Percentiles rank a stretch among this genome's conserved stretches.
Conservation (phyloP, 2,329 filamentous ascomycete species). For the Hypomyces rosellus region DNA sequence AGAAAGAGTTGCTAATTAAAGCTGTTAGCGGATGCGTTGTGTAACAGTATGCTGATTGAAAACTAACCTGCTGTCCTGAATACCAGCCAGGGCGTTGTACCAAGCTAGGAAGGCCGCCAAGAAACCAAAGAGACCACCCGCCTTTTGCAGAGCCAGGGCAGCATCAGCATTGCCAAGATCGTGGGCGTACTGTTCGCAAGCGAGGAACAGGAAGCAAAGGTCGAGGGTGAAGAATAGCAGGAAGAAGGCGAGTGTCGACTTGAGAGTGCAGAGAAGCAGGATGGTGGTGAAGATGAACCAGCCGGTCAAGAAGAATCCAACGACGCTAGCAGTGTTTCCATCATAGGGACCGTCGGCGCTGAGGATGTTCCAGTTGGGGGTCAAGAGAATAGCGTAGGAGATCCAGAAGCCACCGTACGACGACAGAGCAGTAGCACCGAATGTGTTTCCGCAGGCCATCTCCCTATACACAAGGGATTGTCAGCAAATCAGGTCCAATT, state of each 20-base stretch:
- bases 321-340: slow-evolving; percentile 44
- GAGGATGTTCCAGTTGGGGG: slow-evolving; percentile 58
- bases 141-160: slow-evolving; percentile 51
- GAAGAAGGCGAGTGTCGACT: slow-evolving; percentile 74
- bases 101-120: slow-evolving; percentile 75
- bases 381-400: slow-evolving; percentile 64
- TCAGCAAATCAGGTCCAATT: not conserved
- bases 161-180: slow-evolving; percentile 44
- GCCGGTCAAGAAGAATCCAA: slow-evolving; percentile 69
- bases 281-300: slow-evolving; percentile 85
- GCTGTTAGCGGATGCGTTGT: not conserved
- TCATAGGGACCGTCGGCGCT: slow-evolving; percentile 39
- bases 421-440: slow-evolving; percentile 73
- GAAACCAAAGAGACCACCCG: slow-evolving; percentile 75
- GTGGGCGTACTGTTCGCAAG: slow-evolving; percentile 52
- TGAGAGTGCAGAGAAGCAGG: slow-evolving; percentile 65
- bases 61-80: slow-evolving; percentile 62
- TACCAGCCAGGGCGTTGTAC: slow-evolving; percentile 81
- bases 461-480: slow-evolving; percentile 49
- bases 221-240: slow-evolving; percentile 71
- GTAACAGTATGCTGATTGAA: not conserved
- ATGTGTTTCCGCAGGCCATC: slow-evolving; percentile 82
- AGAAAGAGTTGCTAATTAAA: slow-evolving; percentile 69
- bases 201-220: slow-evolving; percentile 67
- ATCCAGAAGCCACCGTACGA: slow-evolving; percentile 86